A percentile compares a stretch with the other conserved stretches of the same genome.
phyloP scores from a whole-genome alignment of 371 early-diverging fungal species.

The Rhizopus microsporus region DNA sequence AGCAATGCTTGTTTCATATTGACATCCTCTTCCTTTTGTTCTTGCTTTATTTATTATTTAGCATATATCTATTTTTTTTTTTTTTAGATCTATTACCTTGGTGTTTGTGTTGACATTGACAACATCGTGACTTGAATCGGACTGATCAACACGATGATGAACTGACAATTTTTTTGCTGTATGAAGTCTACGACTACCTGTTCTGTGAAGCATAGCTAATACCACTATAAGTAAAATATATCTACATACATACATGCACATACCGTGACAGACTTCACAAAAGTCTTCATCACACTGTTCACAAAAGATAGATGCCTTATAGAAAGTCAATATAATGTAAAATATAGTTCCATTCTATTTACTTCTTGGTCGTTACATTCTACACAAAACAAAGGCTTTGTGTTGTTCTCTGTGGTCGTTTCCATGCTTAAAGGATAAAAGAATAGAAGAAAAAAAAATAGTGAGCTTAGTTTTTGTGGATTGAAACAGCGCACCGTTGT shows the following conservation, averaged over 20 bases:
- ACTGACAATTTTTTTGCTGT: constrained; percentile 31
- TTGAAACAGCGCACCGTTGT: too few relatives aligned
- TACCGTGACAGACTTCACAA: constrained; percentile 89
- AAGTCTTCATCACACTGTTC: constrained; percentile 84
- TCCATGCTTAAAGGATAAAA: background rate
- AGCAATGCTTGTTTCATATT: constrained; percentile 29
- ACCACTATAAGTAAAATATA: constrained; percentile 1
- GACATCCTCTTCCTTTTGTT: constrained; percentile 8
- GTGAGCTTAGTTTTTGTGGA: background rate
- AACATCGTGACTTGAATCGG: background rate
- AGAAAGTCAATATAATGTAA: too few relatives aligned
- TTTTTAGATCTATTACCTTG: background rate
- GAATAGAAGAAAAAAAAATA: background rate
- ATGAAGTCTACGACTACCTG: constrained; percentile 49
- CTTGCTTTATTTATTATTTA: background rate
- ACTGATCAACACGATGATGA: background rate
- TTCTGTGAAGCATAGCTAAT: constrained; percentile 55
- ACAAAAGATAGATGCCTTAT: constrained; percentile 67
- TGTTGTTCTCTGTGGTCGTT: background rate
- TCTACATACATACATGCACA: background rate
- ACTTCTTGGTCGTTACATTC: constrained; percentile 81
- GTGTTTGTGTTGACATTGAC: background rate
- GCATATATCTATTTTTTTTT: background rate
- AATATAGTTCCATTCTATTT: background rate
- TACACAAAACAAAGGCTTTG: constrained; percentile 67